Conservation (phyloP, 2,329 filamentous ascomycete species). For the Monosporascus sp. region DNA sequence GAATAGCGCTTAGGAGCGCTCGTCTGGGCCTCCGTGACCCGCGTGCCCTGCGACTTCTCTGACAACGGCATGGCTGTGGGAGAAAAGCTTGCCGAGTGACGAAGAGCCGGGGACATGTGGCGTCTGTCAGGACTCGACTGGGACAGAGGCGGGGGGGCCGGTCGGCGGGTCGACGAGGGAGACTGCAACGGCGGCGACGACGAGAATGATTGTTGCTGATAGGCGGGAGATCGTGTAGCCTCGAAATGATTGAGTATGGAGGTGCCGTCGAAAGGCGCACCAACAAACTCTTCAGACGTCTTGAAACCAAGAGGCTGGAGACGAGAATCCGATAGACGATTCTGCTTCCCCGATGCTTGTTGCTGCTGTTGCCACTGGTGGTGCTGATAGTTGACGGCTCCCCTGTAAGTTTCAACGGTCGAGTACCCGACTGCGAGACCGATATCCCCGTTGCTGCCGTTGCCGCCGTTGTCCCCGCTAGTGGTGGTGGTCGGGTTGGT, state of each 20-base stretch:
- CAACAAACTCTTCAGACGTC: slow-evolving; percentile 55
- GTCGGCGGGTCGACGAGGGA: slow-evolving; percentile 21
- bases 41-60: slow-evolving; percentile 38
- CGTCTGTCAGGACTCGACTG: slow-evolving; percentile 49
- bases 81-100: slow-evolving; percentile 63
- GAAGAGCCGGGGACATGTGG: slow-evolving; percentile 50
- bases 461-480: slow-evolving; percentile 10
- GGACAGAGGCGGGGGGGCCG: slow-evolving; percentile 28
- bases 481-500: neutral
- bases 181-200: neutral
- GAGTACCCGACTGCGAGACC: slow-evolving; percentile 1
- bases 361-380: neutral
- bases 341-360: slow-evolving; percentile 6
- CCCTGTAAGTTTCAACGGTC: slow-evolving; percentile 4
- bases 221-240: slow-evolving; percentile 38
- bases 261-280: slow-evolving; percentile 60
- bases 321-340: slow-evolving; percentile 29
- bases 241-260: slow-evolving; percentile 58
- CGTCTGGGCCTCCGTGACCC: slow-evolving; percentile 39
- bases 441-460: neutral
- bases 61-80: slow-evolving; percentile 45
- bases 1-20: slow-evolving; percentile 67
- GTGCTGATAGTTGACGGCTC: slow-evolving; percentile 8
- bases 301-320: slow-evolving; percentile 37
- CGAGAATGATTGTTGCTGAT: slow-evolving; percentile 11